These are phyloP conservation scores for Fusarium ambrosium DNA, from an alignment of 2,329 filamentous ascomycete genomes.

Conservation along the genomic window DNA sequence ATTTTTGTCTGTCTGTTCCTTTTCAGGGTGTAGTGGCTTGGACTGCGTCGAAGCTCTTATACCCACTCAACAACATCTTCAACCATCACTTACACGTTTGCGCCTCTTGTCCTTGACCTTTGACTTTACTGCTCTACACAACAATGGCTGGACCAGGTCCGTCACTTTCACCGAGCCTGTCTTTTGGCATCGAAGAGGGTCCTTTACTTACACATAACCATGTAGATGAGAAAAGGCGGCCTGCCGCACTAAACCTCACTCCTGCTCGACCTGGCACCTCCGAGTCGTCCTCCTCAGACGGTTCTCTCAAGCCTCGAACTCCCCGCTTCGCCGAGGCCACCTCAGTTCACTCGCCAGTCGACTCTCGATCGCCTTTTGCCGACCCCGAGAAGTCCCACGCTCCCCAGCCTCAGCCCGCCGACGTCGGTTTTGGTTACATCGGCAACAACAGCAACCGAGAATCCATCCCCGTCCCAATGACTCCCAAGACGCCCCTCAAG, in stretches of 20 bases:
- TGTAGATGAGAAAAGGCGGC: constrained; percentile 68
- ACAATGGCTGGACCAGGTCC: constrained; percentile 59
- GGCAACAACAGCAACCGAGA: constrained; percentile 62
- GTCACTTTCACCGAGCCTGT: constrained; percentile 28
- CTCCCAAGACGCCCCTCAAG: constrained; percentile 85
- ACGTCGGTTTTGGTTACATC: constrained; percentile 95
- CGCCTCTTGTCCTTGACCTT: constrained; percentile 15
- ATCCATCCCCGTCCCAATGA: constrained; percentile 72
- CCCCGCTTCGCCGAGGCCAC: constrained; percentile 87
- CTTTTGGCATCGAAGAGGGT: neutral
- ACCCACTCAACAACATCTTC: constrained; percentile 23
- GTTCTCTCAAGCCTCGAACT: constrained; percentile 77
- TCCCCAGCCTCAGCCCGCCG: constrained; percentile 79
- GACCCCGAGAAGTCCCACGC: constrained; percentile 68
- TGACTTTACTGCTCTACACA: constrained; percentile 32
- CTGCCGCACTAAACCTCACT: constrained; percentile 67
- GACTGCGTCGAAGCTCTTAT: constrained; percentile 47
- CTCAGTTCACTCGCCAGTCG: constrained; percentile 81
- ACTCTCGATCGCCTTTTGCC: constrained; percentile 70
- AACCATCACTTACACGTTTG: constrained; percentile 20
- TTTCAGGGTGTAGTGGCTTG: constrained; percentile 39
- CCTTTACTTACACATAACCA: constrained; percentile 42
- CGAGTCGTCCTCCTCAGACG: constrained; percentile 65
- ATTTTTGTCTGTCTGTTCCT: constrained; percentile 46
- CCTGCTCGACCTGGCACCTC: constrained; percentile 64